phyloP scores from a whole-genome alignment of 495 filamentous ascomycete genomes.

The Glonium stellatum region DNA sequence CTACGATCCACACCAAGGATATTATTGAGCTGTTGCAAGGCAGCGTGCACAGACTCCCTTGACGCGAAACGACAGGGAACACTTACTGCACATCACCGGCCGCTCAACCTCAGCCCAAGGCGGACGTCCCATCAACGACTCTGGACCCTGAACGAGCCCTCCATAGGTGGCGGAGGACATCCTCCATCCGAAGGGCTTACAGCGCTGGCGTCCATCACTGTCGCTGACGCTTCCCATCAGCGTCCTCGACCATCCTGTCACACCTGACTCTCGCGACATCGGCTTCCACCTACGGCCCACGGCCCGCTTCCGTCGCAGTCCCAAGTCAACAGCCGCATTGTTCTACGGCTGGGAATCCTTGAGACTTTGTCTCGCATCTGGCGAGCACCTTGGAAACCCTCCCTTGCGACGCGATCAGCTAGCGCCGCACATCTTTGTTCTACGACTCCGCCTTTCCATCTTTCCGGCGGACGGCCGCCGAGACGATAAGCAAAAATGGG shows the following conservation, averaged over 20 bases:
- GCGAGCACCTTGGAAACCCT: not conserved
- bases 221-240: not conserved
- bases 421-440: conserved; percentile 21
- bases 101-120: not conserved
- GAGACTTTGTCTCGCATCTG: not conserved
- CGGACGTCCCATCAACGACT: not conserved
- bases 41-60: conserved; percentile 1
- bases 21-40: not conserved
- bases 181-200: not conserved
- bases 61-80: not conserved
- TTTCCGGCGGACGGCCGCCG: conserved; percentile 24
- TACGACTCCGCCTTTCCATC: conserved; percentile 6
- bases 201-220: conserved; percentile 1
- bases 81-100: not conserved
- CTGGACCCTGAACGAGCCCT: conserved; percentile 4
- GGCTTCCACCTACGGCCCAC: not conserved
- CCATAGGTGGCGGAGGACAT: not conserved
- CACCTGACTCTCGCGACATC: not conserved
- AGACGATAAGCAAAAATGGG: conserved; percentile 61
- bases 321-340: not conserved
- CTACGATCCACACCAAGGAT: not conserved
- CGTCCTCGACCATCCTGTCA: not conserved
- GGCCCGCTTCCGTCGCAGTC: not conserved
- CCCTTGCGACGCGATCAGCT: conserved; percentile 17
- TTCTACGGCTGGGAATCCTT: not conserved